Evolutionary conservation across 805 yeast species (phyloP).

Genomic region (Saccharomyces kudriavzevii): DNA sequence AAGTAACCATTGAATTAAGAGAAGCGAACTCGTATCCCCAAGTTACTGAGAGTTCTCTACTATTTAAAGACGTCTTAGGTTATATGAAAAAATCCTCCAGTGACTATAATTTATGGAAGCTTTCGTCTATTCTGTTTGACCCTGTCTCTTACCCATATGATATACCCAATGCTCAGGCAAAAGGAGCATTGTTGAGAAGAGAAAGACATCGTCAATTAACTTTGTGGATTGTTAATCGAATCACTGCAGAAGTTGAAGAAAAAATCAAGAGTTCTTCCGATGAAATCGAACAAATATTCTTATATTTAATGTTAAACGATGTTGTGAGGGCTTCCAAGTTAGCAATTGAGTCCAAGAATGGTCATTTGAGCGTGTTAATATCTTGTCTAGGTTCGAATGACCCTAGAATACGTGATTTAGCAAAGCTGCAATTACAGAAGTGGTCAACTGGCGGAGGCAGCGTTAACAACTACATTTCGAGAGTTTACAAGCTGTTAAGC

Average conservation of each 20-base stretch:
- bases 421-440: constrained; percentile 51
- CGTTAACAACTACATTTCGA: constrained; percentile 44
- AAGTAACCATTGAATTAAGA: constrained; percentile 23
- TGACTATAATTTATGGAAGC: constrained; percentile 39
- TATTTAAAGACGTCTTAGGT: constrained; percentile 20
- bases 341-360: constrained; percentile 55
- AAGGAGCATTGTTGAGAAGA: constrained; percentile 24
- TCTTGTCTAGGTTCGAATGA: constrained; percentile 69
- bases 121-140: constrained; percentile 60
- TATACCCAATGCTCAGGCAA: constrained; percentile 16
- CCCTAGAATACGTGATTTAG: constrained; percentile 44
- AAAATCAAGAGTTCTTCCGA: constrained; percentile 32
- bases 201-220: constrained; percentile 41
- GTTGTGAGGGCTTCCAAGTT: constrained; percentile 51
- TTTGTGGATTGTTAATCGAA: constrained; percentile 48
- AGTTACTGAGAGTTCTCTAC: constrained; percentile 31
- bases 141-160: constrained; percentile 19
- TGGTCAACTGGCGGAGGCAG: constrained; percentile 47
- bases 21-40: constrained; percentile 32
- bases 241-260: constrained; percentile 29
- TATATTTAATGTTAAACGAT: constrained; percentile 45
- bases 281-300: constrained; percentile 44
- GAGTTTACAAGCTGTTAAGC: constrained; percentile 57
- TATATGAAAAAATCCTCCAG: constrained; percentile 8
- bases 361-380: constrained; percentile 63